These are phyloP conservation scores for Cutaneotrichosporon daszewskae DNA, from an alignment of 1,284 basidiomycete species.

Conservation along the genomic window DNA sequence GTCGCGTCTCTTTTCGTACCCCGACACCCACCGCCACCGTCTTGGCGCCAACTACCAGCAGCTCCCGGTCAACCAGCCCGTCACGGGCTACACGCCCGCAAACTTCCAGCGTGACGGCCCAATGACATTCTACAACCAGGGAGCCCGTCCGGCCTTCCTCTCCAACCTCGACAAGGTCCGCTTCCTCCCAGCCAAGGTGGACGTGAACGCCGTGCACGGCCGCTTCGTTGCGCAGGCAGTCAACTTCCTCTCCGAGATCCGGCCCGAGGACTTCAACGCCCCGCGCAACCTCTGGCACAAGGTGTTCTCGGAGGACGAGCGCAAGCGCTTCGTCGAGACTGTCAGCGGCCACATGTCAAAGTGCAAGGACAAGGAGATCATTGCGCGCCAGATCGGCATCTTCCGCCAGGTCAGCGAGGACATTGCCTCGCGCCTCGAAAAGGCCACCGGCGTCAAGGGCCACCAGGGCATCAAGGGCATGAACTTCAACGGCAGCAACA, in stretches of 20 bases:
- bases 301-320: conserved; percentile 66
- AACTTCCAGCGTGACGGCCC: conserved; percentile 69
- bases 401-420: conserved; percentile 70
- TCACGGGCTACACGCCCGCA: conserved; percentile 56
- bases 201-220: conserved; percentile 57
- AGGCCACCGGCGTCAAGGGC: conserved; percentile 57
- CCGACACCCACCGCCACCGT: conserved; percentile 83
- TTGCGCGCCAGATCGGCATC: conserved; percentile 67
- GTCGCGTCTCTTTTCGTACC: conserved; percentile 89
- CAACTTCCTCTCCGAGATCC: conserved; percentile 68
- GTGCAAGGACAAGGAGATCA: conserved; percentile 62
- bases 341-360: conserved; percentile 65
- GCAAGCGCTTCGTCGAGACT: conserved; percentile 68
- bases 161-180: conserved; percentile 55
- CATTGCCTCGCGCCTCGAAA: conserved; percentile 67
- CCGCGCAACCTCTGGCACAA: conserved; percentile 71
- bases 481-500: conserved; percentile 52
- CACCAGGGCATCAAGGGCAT: conserved; percentile 54
- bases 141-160: conserved; percentile 77
- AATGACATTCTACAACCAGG: conserved; percentile 68
- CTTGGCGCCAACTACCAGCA: conserved; percentile 69
- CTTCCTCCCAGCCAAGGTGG: conserved; percentile 28
- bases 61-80: conserved; percentile 79
- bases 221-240: conserved; percentile 66
- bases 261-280: conserved; percentile 83